Evolutionary conservation across 306 rosid genomes (phyloP), one percentile per base, ranked within the genome.

Genomic region (Begonia peltatifolia): DNA sequence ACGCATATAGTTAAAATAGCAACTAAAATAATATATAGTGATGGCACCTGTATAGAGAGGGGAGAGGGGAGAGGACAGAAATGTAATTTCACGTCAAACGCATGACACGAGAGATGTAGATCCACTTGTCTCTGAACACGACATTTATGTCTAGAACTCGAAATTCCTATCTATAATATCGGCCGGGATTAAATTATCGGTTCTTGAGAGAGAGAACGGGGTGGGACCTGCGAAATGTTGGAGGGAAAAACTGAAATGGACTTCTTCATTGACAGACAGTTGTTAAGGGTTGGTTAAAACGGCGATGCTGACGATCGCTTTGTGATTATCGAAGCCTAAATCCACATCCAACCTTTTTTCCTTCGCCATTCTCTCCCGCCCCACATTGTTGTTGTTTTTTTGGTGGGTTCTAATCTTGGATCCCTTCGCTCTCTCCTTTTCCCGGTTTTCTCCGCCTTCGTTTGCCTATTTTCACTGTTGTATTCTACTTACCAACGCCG

Each of bases 241-340:
- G 47, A 42, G 58, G 58, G 58, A 52, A 61, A 52, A 61, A 52
- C 9, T 22, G 9, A 16, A 9, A 11, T 11, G 11, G 10, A 22
- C 41, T 44, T 11, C n/a, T 47, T 14, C 7, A 44, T 23, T 49
- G 63, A 59, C 56, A 49, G 55, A 12, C 46, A n/a, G 55, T 47
- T 56, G 61, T 59, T 61, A 13, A 63, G 50, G 25, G 64, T 54
- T 59, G 50, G 70, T 59, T 59, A 22, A 54, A 49, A 58, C 14
- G 55, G 62, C 57, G 62, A 62, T 14, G 60, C 50, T 51, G 50
- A 36, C 54, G 52, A 48, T 63, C 42, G 53, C 70, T 63, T 70
- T 59, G 75, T 38, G 50, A 70, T 60, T 64, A 70, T 64, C 75
- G 75, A 46, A 64, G 38, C 11, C 42, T 50, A 42, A 58, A 23